Evolutionary conservation across 805 yeast species (phyloP), one percentile per base, ranked within the genome.

Genomic region (Jamesozyma lodderae): DNA sequence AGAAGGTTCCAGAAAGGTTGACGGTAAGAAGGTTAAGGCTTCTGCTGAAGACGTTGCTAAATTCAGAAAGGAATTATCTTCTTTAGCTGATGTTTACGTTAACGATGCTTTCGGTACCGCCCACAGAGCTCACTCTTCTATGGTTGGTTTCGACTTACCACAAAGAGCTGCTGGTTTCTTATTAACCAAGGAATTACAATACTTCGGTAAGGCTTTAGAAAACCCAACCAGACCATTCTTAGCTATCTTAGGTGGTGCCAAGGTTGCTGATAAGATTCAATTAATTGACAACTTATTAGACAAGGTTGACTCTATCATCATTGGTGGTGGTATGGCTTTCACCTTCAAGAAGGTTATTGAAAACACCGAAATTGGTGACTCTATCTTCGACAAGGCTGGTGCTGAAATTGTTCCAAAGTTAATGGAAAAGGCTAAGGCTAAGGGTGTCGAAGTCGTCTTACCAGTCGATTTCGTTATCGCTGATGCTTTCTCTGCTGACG

Each of bases 251-350:
- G 98, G 98, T 67, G 98, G 98, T 73, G 98, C 98, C 60, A 92
- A 92, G 79, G 97, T 92, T 53, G 82, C 95, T 51, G 98, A 92
- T 72, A 92, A 92, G 81, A 92, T 92, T 63, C 96, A 86, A 74
- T 79, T 92, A 70, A 92, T 92, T 61, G 97, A 92, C 73, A 92
- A 88, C 79, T 73, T 79, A 68, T 77, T 90, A 60, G 92, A 90
- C 75, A 92, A 92, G 79, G 97, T 92, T 60, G 82, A 92, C 70
- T 69, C 80, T 48, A 75, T 92, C 65, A 86, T 92, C 70, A 79
- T 92, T 60, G 97, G 98, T 66, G 98, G 98, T 73, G 98, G 98
- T 72, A 92, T 92, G 98, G 92, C 98, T 46, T 92, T 90, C 82
- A 92, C 98, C 57, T 92, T 92, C 80, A 86, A 84, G 78, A 92